Evolutionary conservation across 2,329 filamentous ascomycete genomes (phyloP).

Genomic region (Trichoderma brevicompactum): DNA sequence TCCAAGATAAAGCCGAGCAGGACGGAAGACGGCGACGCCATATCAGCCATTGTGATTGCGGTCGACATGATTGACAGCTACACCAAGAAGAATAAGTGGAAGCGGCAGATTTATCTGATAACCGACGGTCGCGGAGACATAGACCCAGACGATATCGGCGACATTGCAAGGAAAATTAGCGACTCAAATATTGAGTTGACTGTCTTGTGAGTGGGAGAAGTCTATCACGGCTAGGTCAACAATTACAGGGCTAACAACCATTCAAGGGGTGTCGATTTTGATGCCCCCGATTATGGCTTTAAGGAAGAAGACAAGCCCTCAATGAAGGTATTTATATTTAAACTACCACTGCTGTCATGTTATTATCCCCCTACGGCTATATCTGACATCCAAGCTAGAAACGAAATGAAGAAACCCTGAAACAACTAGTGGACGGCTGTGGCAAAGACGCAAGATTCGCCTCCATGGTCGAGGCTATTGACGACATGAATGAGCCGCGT

Average conservation of each 20-base stretch:
- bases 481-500: constrained; percentile 75
- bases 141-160: constrained; percentile 70
- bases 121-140: constrained; percentile 79
- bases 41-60: constrained; percentile 85
- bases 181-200: constrained; percentile 76
- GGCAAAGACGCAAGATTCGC: constrained; percentile 68
- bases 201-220: constrained; percentile 66
- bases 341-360: too few species aligned
- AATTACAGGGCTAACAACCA: background rate
- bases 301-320: constrained; percentile 85
- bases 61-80: constrained; percentile 81
- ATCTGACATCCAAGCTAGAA: constrained; percentile 36
- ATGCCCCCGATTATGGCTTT: constrained; percentile 85
- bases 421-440: constrained; percentile 67
- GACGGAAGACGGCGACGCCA: constrained; percentile 75
- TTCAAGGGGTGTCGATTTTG: constrained; percentile 84
- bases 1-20: constrained; percentile 67
- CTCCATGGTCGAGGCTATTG: constrained; percentile 84
- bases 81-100: constrained; percentile 82
- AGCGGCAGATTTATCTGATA: constrained; percentile 78
- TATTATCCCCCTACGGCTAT: too few species aligned
- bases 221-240: background rate
- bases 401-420: constrained; percentile 73
- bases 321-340: constrained; percentile 60
- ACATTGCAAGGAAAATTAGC: constrained; percentile 75